These are phyloP conservation scores for Posidonia australis DNA, from an alignment of 106 monocot species.

Conservation along the genomic window DNA sequence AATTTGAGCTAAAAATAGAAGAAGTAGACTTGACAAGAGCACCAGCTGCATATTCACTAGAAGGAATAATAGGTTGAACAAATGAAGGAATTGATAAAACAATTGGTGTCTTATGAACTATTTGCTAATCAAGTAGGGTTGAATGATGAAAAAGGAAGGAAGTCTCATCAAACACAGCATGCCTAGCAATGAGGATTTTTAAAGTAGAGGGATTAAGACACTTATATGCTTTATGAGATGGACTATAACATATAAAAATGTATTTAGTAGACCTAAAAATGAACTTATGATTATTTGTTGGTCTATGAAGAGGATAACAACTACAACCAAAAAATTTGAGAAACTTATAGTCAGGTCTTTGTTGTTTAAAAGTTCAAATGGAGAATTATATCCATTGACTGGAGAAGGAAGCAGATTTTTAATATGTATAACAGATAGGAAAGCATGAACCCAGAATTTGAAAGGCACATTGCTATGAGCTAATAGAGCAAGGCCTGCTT, in stretches of 20 bases:
- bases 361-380: background rate
- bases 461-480: background rate
- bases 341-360: background rate
- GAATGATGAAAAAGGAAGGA: too few relatives aligned
- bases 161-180: conserved; percentile 16
- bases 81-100: too few relatives aligned
- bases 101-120: too few relatives aligned
- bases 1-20: too few relatives aligned
- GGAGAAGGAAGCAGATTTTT: background rate
- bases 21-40: too few relatives aligned
- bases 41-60: too few relatives aligned
- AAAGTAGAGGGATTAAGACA: background rate
- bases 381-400: background rate
- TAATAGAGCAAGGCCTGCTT: background rate
- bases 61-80: too few relatives aligned
- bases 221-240: background rate
- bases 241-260: conserved; percentile 6
- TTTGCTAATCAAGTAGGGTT: background rate
- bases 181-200: background rate
- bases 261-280: background rate
- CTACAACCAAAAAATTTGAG: background rate
- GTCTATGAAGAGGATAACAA: background rate
- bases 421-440: background rate
- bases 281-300: background rate
- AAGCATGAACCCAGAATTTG: background rate